Base-by-base conservation (phyloP, 495 filamentous ascomycete species). In the Darksidea phi region DNA sequence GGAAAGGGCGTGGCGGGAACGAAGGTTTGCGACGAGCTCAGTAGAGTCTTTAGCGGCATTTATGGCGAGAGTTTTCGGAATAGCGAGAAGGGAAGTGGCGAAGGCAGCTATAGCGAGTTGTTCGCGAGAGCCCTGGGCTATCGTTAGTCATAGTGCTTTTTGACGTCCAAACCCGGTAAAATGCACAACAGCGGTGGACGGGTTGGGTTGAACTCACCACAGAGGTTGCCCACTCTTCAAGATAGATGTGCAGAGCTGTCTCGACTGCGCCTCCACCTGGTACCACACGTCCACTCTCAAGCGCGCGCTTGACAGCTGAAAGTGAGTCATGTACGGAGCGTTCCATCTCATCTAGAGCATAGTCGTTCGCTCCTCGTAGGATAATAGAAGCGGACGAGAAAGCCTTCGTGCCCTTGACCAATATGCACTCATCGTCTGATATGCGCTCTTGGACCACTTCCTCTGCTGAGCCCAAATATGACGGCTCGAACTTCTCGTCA, bases 151-250 rank as follows among this genome's bases (percentile, higher is more conserved):
- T 0, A n/a, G n/a, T 55, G 51, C 41, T 6, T 57, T 17, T 34
- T 25, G 34, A 43, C 36, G 3, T 13, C 32, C 23, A n/a, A n/a
- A n/a, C n/a, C n/a, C n/a, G n/a, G n/a, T n/a, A n/a, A n/a, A n/a
- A n/a, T n/a, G n/a, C n/a, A n/a, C n/a, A n/a, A n/a, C n/a, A n/a
- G n/a, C n/a, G n/a, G n/a, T n/a, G n/a, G n/a, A 50, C 23, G 24
- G n/a, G 10, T 17, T 21, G 24, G 12, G 21, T 4, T 7, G 24
- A 11, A 80, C 82, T 61, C 82, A 85, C 85, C 54, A 99, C 91
- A 55, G 94, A 96, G 67, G 93, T 92, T n/a, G 94, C 94, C 76
- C 95, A 97, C 75, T 99, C 95, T 79, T 99, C 94, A 32, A 99
- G 83, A 77, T 97, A 97, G 72, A 99, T 99, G 77, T 96, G 94